These are phyloP conservation scores for Prunus campanulata DNA, from an alignment of 306 rosid genomes.

Conservation along the genomic window DNA sequence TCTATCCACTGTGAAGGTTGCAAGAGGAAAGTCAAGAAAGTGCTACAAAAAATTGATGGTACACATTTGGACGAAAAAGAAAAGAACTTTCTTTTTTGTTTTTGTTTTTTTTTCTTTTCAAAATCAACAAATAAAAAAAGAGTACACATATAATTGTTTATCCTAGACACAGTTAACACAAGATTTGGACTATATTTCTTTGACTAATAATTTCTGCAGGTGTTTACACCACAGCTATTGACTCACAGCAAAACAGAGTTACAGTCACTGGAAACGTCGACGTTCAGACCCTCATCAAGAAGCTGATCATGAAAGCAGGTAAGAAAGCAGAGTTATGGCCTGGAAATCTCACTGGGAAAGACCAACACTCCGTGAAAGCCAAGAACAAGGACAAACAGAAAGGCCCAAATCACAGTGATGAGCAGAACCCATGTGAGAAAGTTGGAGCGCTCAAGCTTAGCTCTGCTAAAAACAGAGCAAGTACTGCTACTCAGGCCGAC, in stretches of 20 bases:
- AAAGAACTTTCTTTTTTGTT: not conserved
- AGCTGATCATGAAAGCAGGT: constrained; percentile 51
- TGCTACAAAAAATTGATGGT: constrained; percentile 79
- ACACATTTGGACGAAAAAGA: constrained; percentile 18
- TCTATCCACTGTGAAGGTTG: constrained; percentile 92
- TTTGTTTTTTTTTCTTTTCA: no score
- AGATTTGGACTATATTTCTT: not conserved
- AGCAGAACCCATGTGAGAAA: constrained; percentile 8
- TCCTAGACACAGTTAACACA: no score
- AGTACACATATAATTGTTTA: no score
- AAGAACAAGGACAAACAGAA: constrained; percentile 34
- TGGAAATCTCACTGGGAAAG: constrained; percentile 41
- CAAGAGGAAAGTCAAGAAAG: constrained; percentile 77
- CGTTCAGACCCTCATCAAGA: constrained; percentile 60
- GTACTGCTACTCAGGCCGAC: not conserved
- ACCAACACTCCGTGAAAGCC: constrained; percentile 29
- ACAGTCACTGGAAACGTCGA: constrained; percentile 63
- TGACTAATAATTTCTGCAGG: constrained; percentile 28
- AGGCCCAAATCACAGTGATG: constrained; percentile 22
- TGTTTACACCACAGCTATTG: constrained; percentile 65
- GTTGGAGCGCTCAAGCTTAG: constrained; percentile 8
- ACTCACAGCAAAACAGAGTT: constrained; percentile 65
- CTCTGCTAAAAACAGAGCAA: constrained; percentile 37
- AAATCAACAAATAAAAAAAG: no score
- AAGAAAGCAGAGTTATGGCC: constrained; percentile 80